Conservation (phyloP, 108 stramenopile species). For the Cyclostephanos tholiformis region DNA sequence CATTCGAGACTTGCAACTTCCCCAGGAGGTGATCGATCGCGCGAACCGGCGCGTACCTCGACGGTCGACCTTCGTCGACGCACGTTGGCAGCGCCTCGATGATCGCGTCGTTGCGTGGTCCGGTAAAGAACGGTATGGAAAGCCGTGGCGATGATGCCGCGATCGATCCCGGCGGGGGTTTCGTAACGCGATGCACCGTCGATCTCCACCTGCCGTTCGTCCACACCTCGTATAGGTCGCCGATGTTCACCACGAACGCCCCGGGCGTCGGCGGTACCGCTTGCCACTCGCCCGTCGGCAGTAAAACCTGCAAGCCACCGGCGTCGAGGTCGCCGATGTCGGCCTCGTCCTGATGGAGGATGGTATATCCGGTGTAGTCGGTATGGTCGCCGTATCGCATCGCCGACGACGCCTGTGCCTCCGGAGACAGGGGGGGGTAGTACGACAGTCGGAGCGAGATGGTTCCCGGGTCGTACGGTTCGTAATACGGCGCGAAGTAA, state of each 20-base stretch:
- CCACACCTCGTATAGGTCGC: slow-evolving; percentile 86
- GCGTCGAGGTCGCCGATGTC: slow-evolving; percentile 6
- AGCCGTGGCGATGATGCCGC: slow-evolving; percentile 45
- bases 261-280: slow-evolving; percentile 59
- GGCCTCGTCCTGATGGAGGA: slow-evolving; percentile 62
- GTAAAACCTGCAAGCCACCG: slow-evolving; percentile 59
- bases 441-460: too few species aligned
- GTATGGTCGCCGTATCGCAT: slow-evolving; percentile 65
- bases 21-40: too few species aligned
- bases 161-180: background rate
- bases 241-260: slow-evolving; percentile 84
- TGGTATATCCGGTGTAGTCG: slow-evolving; percentile 67
- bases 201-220: slow-evolving; percentile 70
- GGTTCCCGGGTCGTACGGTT: too few species aligned
- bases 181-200: slow-evolving; percentile 77
- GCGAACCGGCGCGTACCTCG: slow-evolving; percentile 52
- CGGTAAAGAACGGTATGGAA: slow-evolving; percentile 81
- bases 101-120: slow-evolving; percentile 60
- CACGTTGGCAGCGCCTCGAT: slow-evolving; percentile 44
- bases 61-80: slow-evolving; percentile 23
- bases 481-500: too few species aligned
- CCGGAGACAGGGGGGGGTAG: too few species aligned
- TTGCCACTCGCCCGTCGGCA: slow-evolving; percentile 50
- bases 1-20: too few species aligned
- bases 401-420: too few species aligned